Evolutionary conservation across 2,329 filamentous ascomycete species (phyloP), one percentile per base, ranked within the genome.

Genomic region (Esteya vermicola): DNA sequence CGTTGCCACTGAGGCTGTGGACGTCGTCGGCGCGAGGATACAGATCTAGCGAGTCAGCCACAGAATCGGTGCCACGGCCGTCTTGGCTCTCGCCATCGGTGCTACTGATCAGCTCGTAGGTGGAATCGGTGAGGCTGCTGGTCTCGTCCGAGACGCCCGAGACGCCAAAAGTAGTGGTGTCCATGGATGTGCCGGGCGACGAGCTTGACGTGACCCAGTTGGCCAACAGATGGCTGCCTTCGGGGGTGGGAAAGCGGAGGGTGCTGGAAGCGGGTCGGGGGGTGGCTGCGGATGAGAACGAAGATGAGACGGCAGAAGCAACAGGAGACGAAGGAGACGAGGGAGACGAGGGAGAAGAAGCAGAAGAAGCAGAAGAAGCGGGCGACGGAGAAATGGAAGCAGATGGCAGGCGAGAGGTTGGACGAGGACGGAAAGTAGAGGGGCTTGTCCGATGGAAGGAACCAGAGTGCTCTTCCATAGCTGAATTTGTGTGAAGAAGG

Each of bases 141-240:
- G 66, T 63, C 43, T 63, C 60, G 22, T 58, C 57, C 33, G 60
- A 50, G 39, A 52, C 57, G n/a, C 19, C 32, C 28, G 58, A 57
- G 19, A 62, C 25, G 13, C 8, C 8, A 13, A 26, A 56, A 47
- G 61, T 62, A 67, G 73, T 72, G 46, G 27, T 33, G 27, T 36
- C 18, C 14, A 30, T 28, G 12, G n/a, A n/a, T n/a, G 39, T 37
- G 25, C 38, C 36, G 19, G 44, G 21, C 4, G 38, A 30, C 23
- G 70, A 64, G 50, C 70, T 75, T 39, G 63, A 66, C 7, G 69
- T 72, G 36, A 77, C 61, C 71, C 71, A 76, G 61, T 70, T 68
- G 50, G 71, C 71, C 31, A 77, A 67, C 37, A 64, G 60, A 41
- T 63, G 62, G 47, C 66, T 75, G 39, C 69, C 72, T 50, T 67